phyloP scores from a whole-genome alignment of 2,329 filamentous ascomycete species.

The Zasmidium citrigriseum region DNA sequence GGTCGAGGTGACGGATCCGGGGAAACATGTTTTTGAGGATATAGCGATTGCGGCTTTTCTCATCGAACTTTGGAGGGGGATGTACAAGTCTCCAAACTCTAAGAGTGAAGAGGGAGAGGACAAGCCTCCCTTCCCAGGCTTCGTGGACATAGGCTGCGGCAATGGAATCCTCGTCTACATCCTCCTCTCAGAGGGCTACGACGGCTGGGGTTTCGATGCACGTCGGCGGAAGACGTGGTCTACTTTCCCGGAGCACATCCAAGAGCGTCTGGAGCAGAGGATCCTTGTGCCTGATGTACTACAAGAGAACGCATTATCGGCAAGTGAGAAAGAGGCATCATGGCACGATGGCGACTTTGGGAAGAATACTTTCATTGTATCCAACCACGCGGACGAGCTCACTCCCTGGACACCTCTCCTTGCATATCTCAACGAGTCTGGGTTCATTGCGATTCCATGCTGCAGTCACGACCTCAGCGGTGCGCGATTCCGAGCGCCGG shows the following conservation, averaged over 20 bases:
- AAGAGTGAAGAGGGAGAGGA: slow-evolving; percentile 6
- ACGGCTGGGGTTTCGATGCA: slow-evolving; percentile 90
- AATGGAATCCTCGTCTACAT: slow-evolving; percentile 90
- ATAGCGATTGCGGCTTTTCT: slow-evolving; percentile 87
- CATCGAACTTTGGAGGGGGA: slow-evolving; percentile 84
- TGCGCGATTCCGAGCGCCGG: slow-evolving; percentile 65
- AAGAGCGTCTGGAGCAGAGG: slow-evolving; percentile 56
- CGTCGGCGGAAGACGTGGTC: slow-evolving; percentile 82
- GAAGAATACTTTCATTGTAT: slow-evolving; percentile 78
- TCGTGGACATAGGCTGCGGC: slow-evolving; percentile 94
- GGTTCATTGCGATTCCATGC: slow-evolving; percentile 92
- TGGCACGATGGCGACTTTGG: slow-evolving; percentile 64
- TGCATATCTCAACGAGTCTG: slow-evolving; percentile 70
- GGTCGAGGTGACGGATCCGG: slow-evolving; percentile 83
- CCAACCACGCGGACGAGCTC: slow-evolving; percentile 94
- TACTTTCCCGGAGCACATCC: slow-evolving; percentile 60
- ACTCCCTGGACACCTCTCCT: slow-evolving; percentile 95
- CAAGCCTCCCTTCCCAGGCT: slow-evolving; percentile 68
- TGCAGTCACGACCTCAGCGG: slow-evolving; percentile 88
- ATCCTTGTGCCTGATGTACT: slow-evolving; percentile 61
- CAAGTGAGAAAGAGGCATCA: slow-evolving; percentile 1
- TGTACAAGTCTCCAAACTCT: slow-evolving; percentile 59
- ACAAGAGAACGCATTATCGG: slow-evolving; percentile 7
- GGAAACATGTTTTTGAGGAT: slow-evolving; percentile 95
- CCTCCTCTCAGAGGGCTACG: slow-evolving; percentile 76